A percentile compares a stretch with the other conserved stretches of the same genome.
Conservation (phyloP, 2,329 filamentous ascomycete species). For the Aspergillus costaricaensis region DNA sequence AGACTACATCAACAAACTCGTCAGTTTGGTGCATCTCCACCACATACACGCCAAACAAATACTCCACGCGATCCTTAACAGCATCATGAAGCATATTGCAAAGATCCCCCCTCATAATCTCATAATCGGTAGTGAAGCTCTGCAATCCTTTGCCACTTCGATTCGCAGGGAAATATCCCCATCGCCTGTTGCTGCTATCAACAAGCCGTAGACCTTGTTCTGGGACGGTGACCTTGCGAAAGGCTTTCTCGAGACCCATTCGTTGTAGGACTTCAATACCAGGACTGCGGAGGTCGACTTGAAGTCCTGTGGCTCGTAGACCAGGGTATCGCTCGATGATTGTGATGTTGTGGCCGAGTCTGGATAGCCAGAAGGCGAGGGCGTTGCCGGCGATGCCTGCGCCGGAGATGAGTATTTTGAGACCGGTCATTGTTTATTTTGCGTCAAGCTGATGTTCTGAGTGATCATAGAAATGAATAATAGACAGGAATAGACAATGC, state of each 20-base stretch:
- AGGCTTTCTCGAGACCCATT: slow-evolving; percentile 54
- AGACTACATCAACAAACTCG: slow-evolving; percentile 21
- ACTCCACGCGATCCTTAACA: slow-evolving; percentile 26
- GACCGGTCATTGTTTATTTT: slow-evolving; percentile 2
- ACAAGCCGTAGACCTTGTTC: slow-evolving; percentile 55
- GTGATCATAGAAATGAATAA: not conserved
- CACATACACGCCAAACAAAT: slow-evolving; percentile 37
- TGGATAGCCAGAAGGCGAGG: slow-evolving; percentile 53
- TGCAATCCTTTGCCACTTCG: slow-evolving; percentile 37
- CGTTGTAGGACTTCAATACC: slow-evolving; percentile 55
- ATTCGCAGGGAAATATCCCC: slow-evolving; percentile 48
- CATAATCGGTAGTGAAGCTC: slow-evolving; percentile 52
- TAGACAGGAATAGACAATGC: no score
- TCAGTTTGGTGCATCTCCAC: slow-evolving; percentile 26
- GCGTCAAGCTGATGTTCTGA: not conserved
- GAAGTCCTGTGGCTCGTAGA: slow-evolving; percentile 53
- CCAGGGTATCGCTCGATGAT: slow-evolving; percentile 46
- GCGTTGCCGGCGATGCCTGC: slow-evolving; percentile 46
- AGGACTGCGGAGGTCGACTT: slow-evolving; percentile 57
- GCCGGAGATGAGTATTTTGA: slow-evolving; percentile 53
- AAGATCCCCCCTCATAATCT: slow-evolving; percentile 59
- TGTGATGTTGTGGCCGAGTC: slow-evolving; percentile 35
- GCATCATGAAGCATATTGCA: slow-evolving; percentile 46
- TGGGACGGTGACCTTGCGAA: slow-evolving; percentile 42
- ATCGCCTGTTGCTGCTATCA: slow-evolving; percentile 39